A percentile compares a stretch with the other conserved stretches of the same genome.
Evolutionary conservation across 306 rosid genomes (phyloP).

Genomic region (Quercus parvula): DNA sequence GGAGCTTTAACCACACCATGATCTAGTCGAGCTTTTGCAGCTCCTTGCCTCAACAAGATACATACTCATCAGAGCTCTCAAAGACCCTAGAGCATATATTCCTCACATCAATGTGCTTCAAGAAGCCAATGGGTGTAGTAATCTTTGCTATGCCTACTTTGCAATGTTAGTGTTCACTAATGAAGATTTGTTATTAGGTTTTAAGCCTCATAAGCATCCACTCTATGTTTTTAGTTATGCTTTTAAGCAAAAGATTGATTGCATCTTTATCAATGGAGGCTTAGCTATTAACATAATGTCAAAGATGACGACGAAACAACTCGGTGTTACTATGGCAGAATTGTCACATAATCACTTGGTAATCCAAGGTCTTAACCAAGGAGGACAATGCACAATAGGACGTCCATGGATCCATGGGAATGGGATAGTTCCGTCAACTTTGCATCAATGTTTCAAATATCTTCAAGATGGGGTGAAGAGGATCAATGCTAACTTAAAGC

Average conservation of each 20-base stretch:
- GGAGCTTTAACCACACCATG: no score
- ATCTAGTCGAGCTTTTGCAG: not conserved
- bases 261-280: not conserved
- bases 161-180: not conserved
- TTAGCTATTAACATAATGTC: not conserved
- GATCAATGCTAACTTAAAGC: not conserved
- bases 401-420: no score
- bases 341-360: not conserved
- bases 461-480: not conserved
- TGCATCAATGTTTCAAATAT: no score
- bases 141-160: not conserved
- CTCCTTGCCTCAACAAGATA: not conserved
- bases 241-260: no score
- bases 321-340: no score
- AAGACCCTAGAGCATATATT: not conserved
- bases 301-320: no score
- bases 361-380: not conserved
- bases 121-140: not conserved
- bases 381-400: not conserved
- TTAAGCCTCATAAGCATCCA: no score
- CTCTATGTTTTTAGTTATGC: no score
- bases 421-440: no score
- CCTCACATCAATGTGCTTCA: no score
- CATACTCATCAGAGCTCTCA: not conserved
- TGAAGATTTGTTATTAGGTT: no score